These are phyloP conservation scores for Saturnispora gosingensis DNA, from an alignment of 805 yeast species.

Conservation along the genomic window DNA sequence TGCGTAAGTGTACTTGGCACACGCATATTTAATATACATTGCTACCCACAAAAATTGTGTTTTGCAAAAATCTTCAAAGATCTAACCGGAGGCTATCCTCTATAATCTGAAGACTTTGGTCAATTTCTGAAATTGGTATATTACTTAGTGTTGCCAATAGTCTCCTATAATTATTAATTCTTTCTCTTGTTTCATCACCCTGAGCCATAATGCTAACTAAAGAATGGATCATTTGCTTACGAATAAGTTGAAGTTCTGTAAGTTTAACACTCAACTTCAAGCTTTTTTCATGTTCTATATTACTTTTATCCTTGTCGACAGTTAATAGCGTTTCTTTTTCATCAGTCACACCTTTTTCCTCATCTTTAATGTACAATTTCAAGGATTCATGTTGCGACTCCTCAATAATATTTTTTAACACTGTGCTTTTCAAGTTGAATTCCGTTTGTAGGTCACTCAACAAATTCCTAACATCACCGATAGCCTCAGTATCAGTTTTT, in stretches of 20 bases:
- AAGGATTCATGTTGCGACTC: constrained; percentile 37
- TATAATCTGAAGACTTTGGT: constrained; percentile 55
- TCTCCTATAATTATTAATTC: constrained; percentile 58
- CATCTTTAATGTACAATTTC: constrained; percentile 33
- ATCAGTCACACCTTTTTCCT: constrained; percentile 23
- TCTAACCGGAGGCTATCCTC: constrained; percentile 21
- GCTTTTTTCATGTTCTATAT: not conserved
- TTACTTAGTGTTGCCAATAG: constrained; percentile 63
- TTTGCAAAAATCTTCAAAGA: not conserved
- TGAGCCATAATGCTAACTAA: constrained; percentile 27
- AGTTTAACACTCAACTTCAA: constrained; percentile 31
- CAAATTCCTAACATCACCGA: constrained; percentile 18
- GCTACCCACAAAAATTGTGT: not conserved
- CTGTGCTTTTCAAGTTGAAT: constrained; percentile 14
- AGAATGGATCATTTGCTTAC: constrained; percentile 46
- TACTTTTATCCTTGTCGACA: not conserved
- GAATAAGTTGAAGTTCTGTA: constrained; percentile 42
- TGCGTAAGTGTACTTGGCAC: not conserved
- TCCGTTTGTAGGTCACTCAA: constrained; percentile 10
- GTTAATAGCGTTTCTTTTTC: constrained; percentile 8
- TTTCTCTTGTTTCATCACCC: constrained; percentile 38
- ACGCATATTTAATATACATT: not conserved
- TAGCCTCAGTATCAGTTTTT: constrained; percentile 3
- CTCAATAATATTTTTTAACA: constrained; percentile 27
- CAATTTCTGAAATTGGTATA: constrained; percentile 57